phyloP scores from a whole-genome alignment of 257 asterid species.

The Ajuga chamaepitys region DNA sequence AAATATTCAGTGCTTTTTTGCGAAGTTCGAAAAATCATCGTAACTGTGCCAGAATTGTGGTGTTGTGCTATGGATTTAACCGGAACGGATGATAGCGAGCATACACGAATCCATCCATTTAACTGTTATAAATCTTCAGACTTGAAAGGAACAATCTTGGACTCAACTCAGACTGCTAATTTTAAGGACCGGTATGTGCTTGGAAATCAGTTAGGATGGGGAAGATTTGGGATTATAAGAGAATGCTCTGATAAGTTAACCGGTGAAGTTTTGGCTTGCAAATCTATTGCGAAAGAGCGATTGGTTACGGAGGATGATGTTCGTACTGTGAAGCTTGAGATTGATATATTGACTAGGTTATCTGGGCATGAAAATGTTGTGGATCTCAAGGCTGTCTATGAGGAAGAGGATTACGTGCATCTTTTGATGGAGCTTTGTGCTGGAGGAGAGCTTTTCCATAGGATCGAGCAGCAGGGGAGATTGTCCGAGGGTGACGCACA shows the following conservation, averaged over 20 bases:
- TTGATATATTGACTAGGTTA: constrained; percentile 43
- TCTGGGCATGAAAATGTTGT: constrained; percentile 53
- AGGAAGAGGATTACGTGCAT: constrained; percentile 51
- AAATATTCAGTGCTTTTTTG: background rate
- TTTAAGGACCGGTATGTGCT: constrained; percentile 38
- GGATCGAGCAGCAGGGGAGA: constrained; percentile 41
- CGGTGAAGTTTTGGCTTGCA: constrained; percentile 58
- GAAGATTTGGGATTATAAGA: constrained; percentile 49
- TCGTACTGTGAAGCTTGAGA: constrained; percentile 52
- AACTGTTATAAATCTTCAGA: constrained; percentile 26
- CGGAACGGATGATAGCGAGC: background rate
- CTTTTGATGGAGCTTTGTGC: constrained; percentile 65
- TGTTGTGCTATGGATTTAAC: constrained; percentile 28
- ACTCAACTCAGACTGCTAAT: constrained; percentile 27
- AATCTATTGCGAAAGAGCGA: constrained; percentile 52
- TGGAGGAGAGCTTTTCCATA: constrained; percentile 61
- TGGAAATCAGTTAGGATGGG: constrained; percentile 53
- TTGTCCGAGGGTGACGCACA: constrained; percentile 41
- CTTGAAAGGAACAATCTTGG: constrained; percentile 29
- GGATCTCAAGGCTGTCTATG: constrained; percentile 59
- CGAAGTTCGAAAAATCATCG: background rate
- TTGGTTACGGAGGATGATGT: constrained; percentile 40
- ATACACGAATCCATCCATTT: constrained; percentile 7
- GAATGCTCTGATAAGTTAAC: constrained; percentile 44
- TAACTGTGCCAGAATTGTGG: background rate